A percentile compares a stretch with the other conserved stretches of the same genome.
phyloP scores from a whole-genome alignment of 1,139 yeast genomes.

The Geotrichum australiense region DNA sequence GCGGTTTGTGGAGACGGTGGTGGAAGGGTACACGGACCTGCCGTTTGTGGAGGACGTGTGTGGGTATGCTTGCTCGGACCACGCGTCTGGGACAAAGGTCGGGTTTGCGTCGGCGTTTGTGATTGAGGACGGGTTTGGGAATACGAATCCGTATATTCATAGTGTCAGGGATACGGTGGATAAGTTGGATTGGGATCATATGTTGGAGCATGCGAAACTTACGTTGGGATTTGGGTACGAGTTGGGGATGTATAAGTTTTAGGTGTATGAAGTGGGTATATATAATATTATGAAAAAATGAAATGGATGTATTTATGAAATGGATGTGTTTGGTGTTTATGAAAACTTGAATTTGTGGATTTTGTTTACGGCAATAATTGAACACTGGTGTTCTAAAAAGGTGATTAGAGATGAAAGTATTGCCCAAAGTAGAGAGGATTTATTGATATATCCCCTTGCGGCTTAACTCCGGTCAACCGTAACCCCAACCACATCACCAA shows the following conservation, averaged over 20 bases:
- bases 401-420: too few species aligned
- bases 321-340: too few species aligned
- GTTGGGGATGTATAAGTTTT: conserved; percentile 40
- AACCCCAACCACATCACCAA: too few species aligned
- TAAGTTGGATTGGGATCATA: conserved; percentile 66
- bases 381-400: too few species aligned
- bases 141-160: conserved; percentile 65
- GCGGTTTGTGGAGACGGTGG: conserved; percentile 11
- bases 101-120: conserved; percentile 85
- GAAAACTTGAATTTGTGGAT: too few species aligned
- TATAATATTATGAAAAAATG: too few species aligned
- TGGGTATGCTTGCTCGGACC: conserved; percentile 93
- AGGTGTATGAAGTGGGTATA: too few species aligned
- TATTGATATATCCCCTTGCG: too few species aligned
- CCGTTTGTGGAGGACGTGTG: conserved; percentile 71
- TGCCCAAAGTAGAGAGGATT: too few species aligned
- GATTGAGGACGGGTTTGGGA: conserved; percentile 64
- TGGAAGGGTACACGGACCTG: conserved; percentile 32
- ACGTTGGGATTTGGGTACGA: conserved; percentile 67
- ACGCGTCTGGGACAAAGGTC: conserved; percentile 73
- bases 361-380: too few species aligned
- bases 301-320: too few species aligned
- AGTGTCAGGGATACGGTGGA: conserved; percentile 75
- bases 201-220: conserved; percentile 70
- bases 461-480: too few species aligned